phyloP scores from a whole-genome alignment of 495 filamentous ascomycete species.

The Penicillium roqueforti region DNA sequence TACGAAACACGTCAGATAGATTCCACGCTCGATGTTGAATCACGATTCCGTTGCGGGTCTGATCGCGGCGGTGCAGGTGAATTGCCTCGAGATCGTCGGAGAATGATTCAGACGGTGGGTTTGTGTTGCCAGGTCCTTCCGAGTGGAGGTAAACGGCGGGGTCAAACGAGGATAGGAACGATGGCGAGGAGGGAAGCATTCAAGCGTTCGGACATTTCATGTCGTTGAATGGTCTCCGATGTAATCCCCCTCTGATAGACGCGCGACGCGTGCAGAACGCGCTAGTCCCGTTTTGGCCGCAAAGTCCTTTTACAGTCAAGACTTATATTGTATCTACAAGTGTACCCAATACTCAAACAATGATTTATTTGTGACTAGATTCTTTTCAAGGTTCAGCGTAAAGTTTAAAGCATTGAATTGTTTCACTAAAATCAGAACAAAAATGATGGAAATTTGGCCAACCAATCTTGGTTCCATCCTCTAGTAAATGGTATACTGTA shows the following conservation, averaged over 20 bases:
- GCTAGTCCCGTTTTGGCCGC: slow-evolving; percentile 33
- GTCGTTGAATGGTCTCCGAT: slow-evolving; percentile 4
- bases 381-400: not conserved
- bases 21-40: slow-evolving; percentile 62
- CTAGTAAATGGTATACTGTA: slow-evolving; percentile 34
- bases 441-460: slow-evolving; percentile 1
- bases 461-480: slow-evolving; percentile 13
- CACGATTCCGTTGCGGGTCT: slow-evolving; percentile 53
- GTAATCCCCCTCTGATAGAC: slow-evolving; percentile 25
- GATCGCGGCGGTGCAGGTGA: slow-evolving; percentile 47
- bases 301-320: slow-evolving; percentile 2
- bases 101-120: slow-evolving; percentile 37
- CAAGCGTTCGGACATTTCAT: slow-evolving; percentile 20
- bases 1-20: slow-evolving; percentile 56
- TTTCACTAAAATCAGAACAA: not conserved
- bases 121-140: slow-evolving; percentile 26
- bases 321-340: not conserved
- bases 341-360: not conserved
- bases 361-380: not conserved
- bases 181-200: slow-evolving; percentile 38
- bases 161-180: slow-evolving; percentile 48
- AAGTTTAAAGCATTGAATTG: not conserved
- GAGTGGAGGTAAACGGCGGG: slow-evolving; percentile 51
- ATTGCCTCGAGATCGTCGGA: slow-evolving; percentile 63
- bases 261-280: slow-evolving; percentile 33